A percentile compares a stretch with the other conserved stretches of the same genome.
These are phyloP conservation scores for Magnusiomyces sp. DNA, from an alignment of 1,139 yeast genomes.

Conservation along the genomic window DNA sequence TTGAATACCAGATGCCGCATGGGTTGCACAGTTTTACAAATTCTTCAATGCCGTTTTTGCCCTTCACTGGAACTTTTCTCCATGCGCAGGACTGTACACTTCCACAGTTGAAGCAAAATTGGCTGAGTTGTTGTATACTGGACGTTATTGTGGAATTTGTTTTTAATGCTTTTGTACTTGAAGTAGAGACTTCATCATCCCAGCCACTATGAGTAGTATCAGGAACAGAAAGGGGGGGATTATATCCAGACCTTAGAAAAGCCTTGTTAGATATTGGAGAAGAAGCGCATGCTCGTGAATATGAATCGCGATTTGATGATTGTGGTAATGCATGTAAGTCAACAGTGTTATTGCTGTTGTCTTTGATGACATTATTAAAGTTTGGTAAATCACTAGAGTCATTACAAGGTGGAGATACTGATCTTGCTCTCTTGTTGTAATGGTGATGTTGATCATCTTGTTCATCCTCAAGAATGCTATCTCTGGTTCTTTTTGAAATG, in stretches of 20 bases:
- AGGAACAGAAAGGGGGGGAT: neutral
- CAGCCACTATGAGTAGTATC: neutral
- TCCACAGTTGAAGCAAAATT: conserved; percentile 34
- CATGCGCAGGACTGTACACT: conserved; percentile 31
- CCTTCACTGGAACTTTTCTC: conserved; percentile 23
- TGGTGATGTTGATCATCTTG: neutral
- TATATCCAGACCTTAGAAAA: neutral
- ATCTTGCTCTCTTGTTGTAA: conserved; percentile 2
- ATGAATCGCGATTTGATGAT: neutral
- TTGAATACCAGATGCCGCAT: conserved; percentile 31
- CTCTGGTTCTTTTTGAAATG: conserved; percentile 1
- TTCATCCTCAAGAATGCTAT: neutral
- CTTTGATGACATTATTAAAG: neutral
- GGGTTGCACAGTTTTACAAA: conserved; percentile 29
- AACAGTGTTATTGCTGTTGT: neutral
- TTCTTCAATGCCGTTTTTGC: conserved; percentile 12
- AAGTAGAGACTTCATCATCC: neutral
- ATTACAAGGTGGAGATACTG: neutral
- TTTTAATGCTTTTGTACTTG: neutral
- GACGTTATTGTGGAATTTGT: neutral
- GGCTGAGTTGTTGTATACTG: neutral
- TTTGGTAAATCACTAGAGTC: neutral
- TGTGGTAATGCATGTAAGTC: neutral
- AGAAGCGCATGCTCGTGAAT: neutral
- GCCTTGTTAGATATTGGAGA: neutral